Base-by-base conservation (phyloP, 2,329 filamentous ascomycete species). In the Cladophialophora exuberans region DNA sequence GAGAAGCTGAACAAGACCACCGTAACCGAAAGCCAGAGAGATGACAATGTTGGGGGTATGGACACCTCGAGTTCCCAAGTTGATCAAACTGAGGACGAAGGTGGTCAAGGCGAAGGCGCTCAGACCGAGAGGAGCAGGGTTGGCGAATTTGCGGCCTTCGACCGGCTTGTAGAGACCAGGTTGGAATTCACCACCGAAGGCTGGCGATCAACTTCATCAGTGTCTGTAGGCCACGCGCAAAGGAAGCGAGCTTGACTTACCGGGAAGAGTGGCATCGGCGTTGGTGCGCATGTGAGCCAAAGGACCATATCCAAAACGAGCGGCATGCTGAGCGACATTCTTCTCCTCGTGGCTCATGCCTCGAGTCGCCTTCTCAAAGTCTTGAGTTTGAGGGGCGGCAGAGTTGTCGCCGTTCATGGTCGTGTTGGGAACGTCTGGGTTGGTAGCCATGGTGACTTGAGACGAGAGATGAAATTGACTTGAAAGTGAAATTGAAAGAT, bases 91-190 rank as follows among this genome's bases (percentile, higher is more conserved):
- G 44, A 93, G 81, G 31, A 93, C 83, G 70, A 93, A 93, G 10
- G 89, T 93, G 50, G 89, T 93, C 67, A 93, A 78, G 60, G 89
- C 89, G 76, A 93, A 93, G 69, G 87, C 89, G 59, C 78, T 83
- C 44, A 93, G 83, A 61, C 89, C 89, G 33, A 92, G 79, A 25
- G 88, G 89, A 49, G 86, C 88, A 3, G 89, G 89, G 74, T 92
- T 92, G 76, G 82, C 89, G 71, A 92, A 83, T 76, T 88, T 87
- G 73, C 86, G 84, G 18, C 69, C 62, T 69, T 83, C 80, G 72
- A 83, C 82, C 6, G 84, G 76, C 72, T 80, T 83, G 79, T 86
- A 83, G 49, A 81, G 74, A 74, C 86, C 86, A 47, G 87, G 86
- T 72, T 90, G 85, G 72, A 89, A 85, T 66, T 86, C 84, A 75